These are phyloP conservation scores for Gynochthodes officinalis DNA, from an alignment of 257 asterid species.

Conservation along the genomic window DNA sequence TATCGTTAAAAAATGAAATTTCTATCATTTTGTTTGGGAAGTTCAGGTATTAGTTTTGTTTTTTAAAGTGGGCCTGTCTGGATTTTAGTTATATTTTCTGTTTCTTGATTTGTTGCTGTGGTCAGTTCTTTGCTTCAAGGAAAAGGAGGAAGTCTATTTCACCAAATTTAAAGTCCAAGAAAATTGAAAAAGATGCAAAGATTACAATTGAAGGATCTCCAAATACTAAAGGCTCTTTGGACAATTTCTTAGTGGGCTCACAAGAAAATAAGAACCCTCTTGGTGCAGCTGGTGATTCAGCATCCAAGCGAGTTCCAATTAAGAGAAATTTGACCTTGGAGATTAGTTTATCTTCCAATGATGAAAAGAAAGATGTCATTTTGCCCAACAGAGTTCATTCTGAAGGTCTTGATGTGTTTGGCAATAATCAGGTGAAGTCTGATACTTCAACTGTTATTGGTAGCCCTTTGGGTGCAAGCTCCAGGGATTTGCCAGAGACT, in stretches of 20 bases:
- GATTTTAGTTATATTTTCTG: background rate
- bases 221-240: slow-evolving; percentile 63
- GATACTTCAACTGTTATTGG: slow-evolving; percentile 24
- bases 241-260: slow-evolving; percentile 45
- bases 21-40: background rate
- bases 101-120: slow-evolving; percentile 12
- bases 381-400: slow-evolving; percentile 19
- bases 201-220: slow-evolving; percentile 56
- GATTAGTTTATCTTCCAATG: slow-evolving; percentile 29
- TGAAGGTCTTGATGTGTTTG: slow-evolving; percentile 18
- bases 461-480: slow-evolving; percentile 22
- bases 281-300: slow-evolving; percentile 26
- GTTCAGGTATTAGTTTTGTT: background rate
- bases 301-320: slow-evolving; percentile 29
- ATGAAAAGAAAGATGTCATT: slow-evolving; percentile 29
- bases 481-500: slow-evolving; percentile 27
- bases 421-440: slow-evolving; percentile 25
- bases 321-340: slow-evolving; percentile 67
- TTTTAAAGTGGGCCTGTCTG: too few relatives aligned
- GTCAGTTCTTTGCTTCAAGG: slow-evolving; percentile 73
- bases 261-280: slow-evolving; percentile 39
- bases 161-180: slow-evolving; percentile 54
- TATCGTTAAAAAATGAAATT: too few relatives aligned
- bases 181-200: slow-evolving; percentile 53
- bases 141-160: slow-evolving; percentile 80